These are phyloP conservation scores for Debaryomyces sp. DNA, from an alignment of 1,139 yeast species.

Conservation along the genomic window DNA sequence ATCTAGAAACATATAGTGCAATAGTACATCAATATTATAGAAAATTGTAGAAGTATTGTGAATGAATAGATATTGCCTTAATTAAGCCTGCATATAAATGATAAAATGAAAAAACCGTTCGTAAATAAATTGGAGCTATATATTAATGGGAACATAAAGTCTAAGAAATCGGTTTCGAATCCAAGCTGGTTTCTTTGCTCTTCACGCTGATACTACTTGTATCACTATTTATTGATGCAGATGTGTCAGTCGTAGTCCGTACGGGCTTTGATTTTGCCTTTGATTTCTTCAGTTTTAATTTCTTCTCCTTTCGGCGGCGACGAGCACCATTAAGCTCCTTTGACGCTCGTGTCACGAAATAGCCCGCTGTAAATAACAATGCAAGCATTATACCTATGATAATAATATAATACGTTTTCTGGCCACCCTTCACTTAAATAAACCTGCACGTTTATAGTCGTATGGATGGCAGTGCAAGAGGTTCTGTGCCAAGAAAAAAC, in stretches of 20 bases:
- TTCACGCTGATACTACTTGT: background rate
- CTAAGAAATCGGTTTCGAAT: background rate
- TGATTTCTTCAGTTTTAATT: background rate
- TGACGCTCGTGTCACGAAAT: background rate
- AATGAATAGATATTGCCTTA: background rate
- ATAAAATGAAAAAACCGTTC: background rate
- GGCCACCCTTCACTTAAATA: background rate
- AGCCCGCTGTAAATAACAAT: background rate
- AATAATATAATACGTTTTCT: background rate
- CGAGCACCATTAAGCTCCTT: background rate
- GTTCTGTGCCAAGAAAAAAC: background rate
- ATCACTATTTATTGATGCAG: background rate
- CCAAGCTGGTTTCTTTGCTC: background rate
- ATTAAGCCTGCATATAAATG: background rate
- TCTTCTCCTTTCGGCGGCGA: background rate
- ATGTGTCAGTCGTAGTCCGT: background rate
- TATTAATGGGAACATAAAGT: no score
- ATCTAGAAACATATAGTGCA: background rate
- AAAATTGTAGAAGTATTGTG: background rate
- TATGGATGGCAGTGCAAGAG: background rate
- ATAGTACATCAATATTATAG: background rate
- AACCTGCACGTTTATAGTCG: background rate
- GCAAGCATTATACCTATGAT: background rate
- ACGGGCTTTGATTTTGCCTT: background rate
- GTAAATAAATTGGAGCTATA: background rate